Evolutionary conservation across 495 filamentous ascomycete species (phyloP), one percentile per base, ranked within the genome.

Genomic region (Aspergillus biplanus): DNA sequence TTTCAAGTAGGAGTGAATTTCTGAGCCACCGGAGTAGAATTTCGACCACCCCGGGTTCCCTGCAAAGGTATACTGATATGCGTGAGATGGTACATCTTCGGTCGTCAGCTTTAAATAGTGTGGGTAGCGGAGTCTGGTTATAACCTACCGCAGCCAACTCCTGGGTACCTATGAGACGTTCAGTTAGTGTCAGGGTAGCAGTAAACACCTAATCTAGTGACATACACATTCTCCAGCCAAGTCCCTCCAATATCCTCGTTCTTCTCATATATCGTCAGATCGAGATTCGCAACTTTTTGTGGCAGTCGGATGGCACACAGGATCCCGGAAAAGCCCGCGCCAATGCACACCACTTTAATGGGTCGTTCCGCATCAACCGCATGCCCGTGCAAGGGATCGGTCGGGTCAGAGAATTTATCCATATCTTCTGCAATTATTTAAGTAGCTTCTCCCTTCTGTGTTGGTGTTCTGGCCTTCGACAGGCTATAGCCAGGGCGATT

Each of bases 261-360:
- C 82, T 92, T 92, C 69, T 93, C 90, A 72, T 90, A 93, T 49
- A 89, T 84, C n/a, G 79, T 73, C 37, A 85, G 72, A 7, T 87
- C 82, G 50, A 86, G 69, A 60, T 83, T 81, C 7, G 76, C 75
- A 34, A 87, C 31, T 1, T 37, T 16, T n/a, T 46, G 31, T 12
- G 44, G 35, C 9, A 68, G 21, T 13, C 34, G 37, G 12, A 56
- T 54, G 12, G 35, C 53, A 12, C 56, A 39, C 1, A 59, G 33
- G 1, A 69, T 57, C 0, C 67, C 67, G 7, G 61, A 64, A 11
- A 58, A 34, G 1, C 67, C 67, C 13, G 67, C 67, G 9, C 67
- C 67, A 39, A 69, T 63, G 6, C 37, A 35, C 13, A 66, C 49
- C 35, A 69, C 65, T 32, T 59, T 58, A 0, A 67, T 33, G 1